phyloP scores from a whole-genome alignment of 139 green algal genomes.

The Volvox africanus region DNA sequence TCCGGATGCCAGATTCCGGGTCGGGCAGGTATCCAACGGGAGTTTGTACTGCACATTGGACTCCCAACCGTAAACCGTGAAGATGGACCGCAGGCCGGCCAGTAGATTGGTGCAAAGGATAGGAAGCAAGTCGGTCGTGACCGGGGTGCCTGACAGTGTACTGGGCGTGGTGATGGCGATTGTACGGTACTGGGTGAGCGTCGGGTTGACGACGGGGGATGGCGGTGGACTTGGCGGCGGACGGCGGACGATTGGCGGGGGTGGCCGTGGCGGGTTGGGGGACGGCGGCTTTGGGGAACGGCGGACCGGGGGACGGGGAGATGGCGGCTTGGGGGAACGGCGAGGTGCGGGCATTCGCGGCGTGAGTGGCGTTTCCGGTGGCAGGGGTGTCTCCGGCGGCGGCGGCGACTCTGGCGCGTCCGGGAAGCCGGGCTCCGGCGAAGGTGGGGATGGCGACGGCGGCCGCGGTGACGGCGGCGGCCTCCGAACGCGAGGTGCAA shows the following conservation, averaged over 20 bases:
- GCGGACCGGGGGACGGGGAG: not conserved
- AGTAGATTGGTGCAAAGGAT: constrained; percentile 20
- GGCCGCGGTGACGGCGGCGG: not conserved
- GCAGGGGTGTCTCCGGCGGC: not conserved
- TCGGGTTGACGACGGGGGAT: not conserved
- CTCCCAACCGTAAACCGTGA: constrained; percentile 24
- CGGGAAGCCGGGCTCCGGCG: not conserved
- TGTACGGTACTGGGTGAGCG: not conserved
- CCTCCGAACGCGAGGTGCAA: not conserved
- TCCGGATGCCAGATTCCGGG: not conserved
- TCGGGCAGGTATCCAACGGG: not conserved
- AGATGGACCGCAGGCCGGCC: constrained; percentile 8
- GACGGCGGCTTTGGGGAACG: not conserved
- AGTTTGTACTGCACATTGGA: not conserved
- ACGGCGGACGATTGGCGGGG: not conserved
- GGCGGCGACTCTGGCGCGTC: not conserved
- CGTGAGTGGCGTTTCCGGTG: not conserved
- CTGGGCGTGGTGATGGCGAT: constrained; percentile 5
- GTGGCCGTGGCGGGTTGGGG: not conserved
- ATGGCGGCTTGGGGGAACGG: not conserved
- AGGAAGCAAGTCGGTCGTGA: not conserved
- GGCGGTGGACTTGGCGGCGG: not conserved
- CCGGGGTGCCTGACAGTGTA: not conserved
- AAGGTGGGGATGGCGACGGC: not conserved
- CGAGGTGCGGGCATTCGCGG: not conserved